phyloP scores from a whole-genome alignment of 176 grass and related monocot genomes.

The Triticum urartu region DNA sequence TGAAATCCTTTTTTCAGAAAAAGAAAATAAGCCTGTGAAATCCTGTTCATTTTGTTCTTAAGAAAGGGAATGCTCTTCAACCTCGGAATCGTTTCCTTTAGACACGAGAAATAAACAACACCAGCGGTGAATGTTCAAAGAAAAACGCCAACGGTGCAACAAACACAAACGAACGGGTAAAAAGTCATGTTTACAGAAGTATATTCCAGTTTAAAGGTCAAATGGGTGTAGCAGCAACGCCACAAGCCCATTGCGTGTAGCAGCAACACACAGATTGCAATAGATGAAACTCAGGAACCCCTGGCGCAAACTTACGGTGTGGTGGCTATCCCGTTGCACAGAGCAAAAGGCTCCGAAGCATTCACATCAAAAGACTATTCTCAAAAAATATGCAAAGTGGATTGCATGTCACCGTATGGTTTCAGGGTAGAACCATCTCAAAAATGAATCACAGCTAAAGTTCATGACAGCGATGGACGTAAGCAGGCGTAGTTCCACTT shows the following conservation, averaged over 20 bases:
- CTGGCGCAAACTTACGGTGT: background rate
- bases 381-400: too few relatives aligned
- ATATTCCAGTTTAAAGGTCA: background rate
- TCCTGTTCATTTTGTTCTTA: background rate
- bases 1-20: too few relatives aligned
- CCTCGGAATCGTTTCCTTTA: background rate
- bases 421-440: background rate
- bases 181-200: background rate
- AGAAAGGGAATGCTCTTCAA: background rate
- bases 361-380: too few relatives aligned
- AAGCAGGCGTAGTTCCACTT: conserved; percentile 77
- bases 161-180: background rate
- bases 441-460: background rate
- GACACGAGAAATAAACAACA: background rate
- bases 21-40: too few relatives aligned
- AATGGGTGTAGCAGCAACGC: background rate
- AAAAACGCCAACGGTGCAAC: background rate
- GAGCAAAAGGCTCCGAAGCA: too few relatives aligned
- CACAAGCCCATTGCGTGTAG: background rate
- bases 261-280: background rate
- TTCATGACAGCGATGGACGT: conserved; percentile 46
- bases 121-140: background rate
- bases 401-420: background rate
- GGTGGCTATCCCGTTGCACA: background rate
- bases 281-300: background rate